Base-by-base conservation (phyloP, 768 basidiomycete species). In the Rhodotorula kratochvilovae region DNA sequence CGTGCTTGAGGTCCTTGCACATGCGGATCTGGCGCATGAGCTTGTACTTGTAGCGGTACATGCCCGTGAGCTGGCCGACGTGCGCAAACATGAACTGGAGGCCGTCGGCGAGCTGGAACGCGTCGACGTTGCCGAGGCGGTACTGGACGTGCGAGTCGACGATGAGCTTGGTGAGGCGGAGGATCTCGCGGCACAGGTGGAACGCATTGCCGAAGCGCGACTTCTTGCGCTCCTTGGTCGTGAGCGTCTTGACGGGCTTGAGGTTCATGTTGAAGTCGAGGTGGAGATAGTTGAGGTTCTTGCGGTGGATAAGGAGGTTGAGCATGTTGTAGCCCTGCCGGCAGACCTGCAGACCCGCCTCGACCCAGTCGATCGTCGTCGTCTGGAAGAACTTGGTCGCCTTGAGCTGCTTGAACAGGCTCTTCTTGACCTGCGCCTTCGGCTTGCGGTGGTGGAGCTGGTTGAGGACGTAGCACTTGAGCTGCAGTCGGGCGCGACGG, bases 11-110 rank as follows among this genome's bases (percentile, higher is more conserved):
- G 55, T 98, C 96, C 86, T 98, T 99, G 77, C 92, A 96, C 93
- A 95, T 95, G 73, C 96, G 89, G 50, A 99, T 93, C 87, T 99
- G 96, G 79, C 92, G 86, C 96, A 99, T 99, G 71, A 99, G 85
- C 91, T 98, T 98, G 85, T 99, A 99, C 84, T 98, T 97, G 85
- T 97, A 98, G 39, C 95, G 88, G 82, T 99, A 99, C 96, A 99
- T 99, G 77, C 96, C 96, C 8, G 96, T 99, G 76, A 99, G 83
- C 36, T 96, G 95, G 78, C 96, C 96, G 67, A 99, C 92, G 78
- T 99, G 96, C 3, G 86, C 90, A 77, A 98, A 98, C 78, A 92
- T 95, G 81, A 98, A 99, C 80, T 99, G 96, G 33, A 99, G 84
- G 1, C 96, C 96, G 75, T 99, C 96, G 27, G 96, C 96, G 60